Evolutionary conservation across 1,284 basidiomycete species (phyloP).

Genomic region (Melanopsichium pennsylvanicum): DNA sequence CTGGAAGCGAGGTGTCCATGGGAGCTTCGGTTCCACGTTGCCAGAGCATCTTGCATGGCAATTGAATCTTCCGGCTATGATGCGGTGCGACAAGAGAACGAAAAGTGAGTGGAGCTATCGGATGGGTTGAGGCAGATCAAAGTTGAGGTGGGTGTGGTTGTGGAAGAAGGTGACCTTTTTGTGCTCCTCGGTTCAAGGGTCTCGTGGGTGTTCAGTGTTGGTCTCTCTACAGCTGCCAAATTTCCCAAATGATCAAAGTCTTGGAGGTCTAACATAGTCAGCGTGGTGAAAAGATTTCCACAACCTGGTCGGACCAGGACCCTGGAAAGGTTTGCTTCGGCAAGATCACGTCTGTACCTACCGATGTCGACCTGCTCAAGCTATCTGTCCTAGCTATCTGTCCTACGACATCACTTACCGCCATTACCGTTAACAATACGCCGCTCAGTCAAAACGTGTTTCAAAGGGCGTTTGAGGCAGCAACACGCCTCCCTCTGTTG

Average conservation of each 20-base stretch:
- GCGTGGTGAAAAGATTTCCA: constrained; percentile 5
- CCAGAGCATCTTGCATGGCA: constrained; percentile 22
- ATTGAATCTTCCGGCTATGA: too few relatives aligned
- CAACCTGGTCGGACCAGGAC: constrained; percentile 9
- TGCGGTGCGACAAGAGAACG: too few relatives aligned
- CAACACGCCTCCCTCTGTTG: too few relatives aligned
- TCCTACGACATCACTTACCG: too few relatives aligned
- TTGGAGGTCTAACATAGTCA: constrained; percentile 10
- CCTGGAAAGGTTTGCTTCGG: neutral
- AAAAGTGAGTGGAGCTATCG: too few relatives aligned
- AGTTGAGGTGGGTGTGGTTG: neutral
- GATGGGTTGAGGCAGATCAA: too few relatives aligned
- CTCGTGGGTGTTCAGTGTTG: constrained; percentile 38
- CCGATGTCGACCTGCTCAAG: too few relatives aligned
- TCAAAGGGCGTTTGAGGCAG: too few relatives aligned
- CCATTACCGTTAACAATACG: too few relatives aligned
- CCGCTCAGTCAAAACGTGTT: too few relatives aligned
- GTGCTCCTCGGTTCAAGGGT: constrained; percentile 7
- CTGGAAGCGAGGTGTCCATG: constrained; percentile 53
- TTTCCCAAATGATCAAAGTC: neutral
- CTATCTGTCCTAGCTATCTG: too few relatives aligned
- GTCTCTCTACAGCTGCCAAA: constrained; percentile 8
- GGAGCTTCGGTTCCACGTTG: constrained; percentile 54
- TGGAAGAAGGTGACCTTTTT: constrained; percentile 1
- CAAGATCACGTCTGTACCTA: neutral